Evolutionary conservation across 176 grass and related monocot species (phyloP).

Genomic region (Oryza officinalis): DNA sequence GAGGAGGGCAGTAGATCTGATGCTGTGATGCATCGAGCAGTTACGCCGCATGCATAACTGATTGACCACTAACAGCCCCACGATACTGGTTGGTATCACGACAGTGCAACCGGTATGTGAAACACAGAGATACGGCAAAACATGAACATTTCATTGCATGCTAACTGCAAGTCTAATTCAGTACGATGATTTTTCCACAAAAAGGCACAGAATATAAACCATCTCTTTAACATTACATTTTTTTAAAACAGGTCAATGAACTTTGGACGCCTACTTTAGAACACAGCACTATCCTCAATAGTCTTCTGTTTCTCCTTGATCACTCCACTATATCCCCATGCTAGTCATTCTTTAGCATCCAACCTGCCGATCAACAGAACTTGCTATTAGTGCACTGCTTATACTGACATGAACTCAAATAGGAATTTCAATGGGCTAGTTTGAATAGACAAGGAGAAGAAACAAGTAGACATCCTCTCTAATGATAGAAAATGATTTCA

Average conservation of each 20-base stretch:
- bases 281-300: conserved; percentile 1
- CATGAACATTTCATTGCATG: not conserved
- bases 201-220: not conserved
- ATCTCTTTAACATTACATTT: conserved; percentile 31
- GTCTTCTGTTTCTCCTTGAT: conserved; percentile 20
- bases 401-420: not conserved
- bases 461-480: not conserved
- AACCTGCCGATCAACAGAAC: not conserved
- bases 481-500: not conserved
- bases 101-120: not conserved
- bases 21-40: too few species aligned
- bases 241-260: conserved; percentile 24
- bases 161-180: not conserved
- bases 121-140: not conserved
- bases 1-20: too few species aligned
- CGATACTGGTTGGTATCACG: not conserved
- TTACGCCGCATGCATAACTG: too few species aligned
- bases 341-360: not conserved
- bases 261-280: not conserved
- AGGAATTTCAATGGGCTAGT: not conserved
- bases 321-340: not conserved
- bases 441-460: not conserved
- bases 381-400: not conserved
- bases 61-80: too few species aligned
- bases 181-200: not conserved